Evolutionary conservation across 257 asterid species (phyloP).

Genomic region (Solanum chmielewskii): DNA sequence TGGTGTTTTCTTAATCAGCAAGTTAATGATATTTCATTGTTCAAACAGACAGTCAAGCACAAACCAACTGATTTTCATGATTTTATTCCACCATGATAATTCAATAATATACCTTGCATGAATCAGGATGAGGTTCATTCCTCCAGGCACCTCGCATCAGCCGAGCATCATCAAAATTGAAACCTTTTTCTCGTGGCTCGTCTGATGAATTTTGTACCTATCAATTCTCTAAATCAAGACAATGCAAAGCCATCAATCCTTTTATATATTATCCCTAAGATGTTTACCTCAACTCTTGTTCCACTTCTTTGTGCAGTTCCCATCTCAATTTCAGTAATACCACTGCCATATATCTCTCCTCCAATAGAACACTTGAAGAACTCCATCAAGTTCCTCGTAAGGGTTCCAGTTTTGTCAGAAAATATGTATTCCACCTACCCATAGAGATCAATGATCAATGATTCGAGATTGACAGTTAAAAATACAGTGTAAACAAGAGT

Average conservation of each 20-base stretch:
- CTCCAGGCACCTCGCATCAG: slow-evolving; percentile 97
- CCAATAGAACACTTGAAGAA: slow-evolving; percentile 96
- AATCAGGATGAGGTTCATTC: slow-evolving; percentile 88
- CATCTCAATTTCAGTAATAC: slow-evolving; percentile 90
- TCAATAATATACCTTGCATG: slow-evolving; percentile 65
- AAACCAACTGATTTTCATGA: neutral
- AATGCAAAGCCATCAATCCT: neutral
- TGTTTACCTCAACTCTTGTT: slow-evolving; percentile 54
- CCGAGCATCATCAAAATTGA: slow-evolving; percentile 87
- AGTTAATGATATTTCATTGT: neutral
- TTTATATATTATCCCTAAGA: neutral
- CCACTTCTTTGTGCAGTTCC: slow-evolving; percentile 87
- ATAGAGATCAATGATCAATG: slow-evolving; percentile 9
- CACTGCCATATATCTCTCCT: slow-evolving; percentile 92
- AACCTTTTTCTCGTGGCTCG: slow-evolving; percentile 74
- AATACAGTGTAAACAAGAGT: neutral
- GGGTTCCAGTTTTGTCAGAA: slow-evolving; percentile 98
- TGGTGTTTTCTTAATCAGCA: neutral
- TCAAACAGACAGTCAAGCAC: neutral
- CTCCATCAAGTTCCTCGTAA: slow-evolving; percentile 97
- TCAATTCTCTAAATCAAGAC: slow-evolving; percentile 9
- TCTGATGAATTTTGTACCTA: slow-evolving; percentile 57
- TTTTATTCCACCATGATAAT: neutral
- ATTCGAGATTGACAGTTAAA: neutral
- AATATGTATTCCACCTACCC: slow-evolving; percentile 93